Percentiles rank a stretch among this genome's conserved stretches.
Evolutionary conservation across 768 basidiomycete species (phyloP).

Genomic region (Termitomyces sp.): DNA sequence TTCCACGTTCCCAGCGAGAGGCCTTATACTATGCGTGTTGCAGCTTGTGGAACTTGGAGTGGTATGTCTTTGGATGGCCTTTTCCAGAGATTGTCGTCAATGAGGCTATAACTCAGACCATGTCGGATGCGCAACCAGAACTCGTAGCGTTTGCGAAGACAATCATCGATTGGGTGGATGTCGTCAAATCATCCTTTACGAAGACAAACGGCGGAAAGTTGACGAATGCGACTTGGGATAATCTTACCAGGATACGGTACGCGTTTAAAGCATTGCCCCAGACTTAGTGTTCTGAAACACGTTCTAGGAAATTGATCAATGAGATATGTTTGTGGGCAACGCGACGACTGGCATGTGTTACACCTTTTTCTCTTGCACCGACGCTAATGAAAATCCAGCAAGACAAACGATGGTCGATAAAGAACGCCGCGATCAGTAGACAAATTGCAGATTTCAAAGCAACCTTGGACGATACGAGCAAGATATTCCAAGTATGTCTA

Average conservation of each 20-base stretch:
- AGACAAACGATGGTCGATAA: not conserved
- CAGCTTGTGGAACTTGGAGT: conserved; percentile 7
- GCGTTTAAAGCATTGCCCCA: not conserved
- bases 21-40: conserved; percentile 2
- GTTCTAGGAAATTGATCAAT: conserved; percentile 5
- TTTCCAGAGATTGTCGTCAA: too few relatives aligned
- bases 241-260: conserved; percentile 12
- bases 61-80: not conserved
- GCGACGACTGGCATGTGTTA: not conserved
- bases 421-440: not conserved
- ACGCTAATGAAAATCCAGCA: not conserved
- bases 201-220: conserved; percentile 1
- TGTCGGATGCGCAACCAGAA: not conserved
- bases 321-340: conserved; percentile 13
- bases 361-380: not conserved
- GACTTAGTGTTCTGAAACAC: too few relatives aligned
- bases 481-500: conserved; percentile 6
- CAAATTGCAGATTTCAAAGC: conserved; percentile 11
- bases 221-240: conserved; percentile 6
- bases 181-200: conserved; percentile 4
- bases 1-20: conserved; percentile 8
- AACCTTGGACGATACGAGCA: conserved; percentile 1
- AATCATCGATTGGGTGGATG: conserved; percentile 8
- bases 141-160: conserved; percentile 8
- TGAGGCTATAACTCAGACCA: too few relatives aligned